Evolutionary conservation across 805 yeast genomes (phyloP).

Genomic region (Ogataea nakhonphanomensis): DNA sequence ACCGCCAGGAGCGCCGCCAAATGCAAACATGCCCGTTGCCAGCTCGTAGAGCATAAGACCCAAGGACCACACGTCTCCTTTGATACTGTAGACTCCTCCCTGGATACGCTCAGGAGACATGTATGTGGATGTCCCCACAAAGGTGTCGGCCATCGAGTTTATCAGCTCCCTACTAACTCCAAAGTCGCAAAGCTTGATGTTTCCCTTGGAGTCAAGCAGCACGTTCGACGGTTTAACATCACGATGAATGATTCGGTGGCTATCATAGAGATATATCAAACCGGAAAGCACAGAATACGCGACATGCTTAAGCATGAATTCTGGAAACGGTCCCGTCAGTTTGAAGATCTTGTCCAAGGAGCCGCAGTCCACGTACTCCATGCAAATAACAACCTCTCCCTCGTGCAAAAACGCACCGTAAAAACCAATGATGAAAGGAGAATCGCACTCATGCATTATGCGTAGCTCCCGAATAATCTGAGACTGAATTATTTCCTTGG

Average conservation of each 20-base stretch:
- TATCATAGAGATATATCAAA: slow-evolving; percentile 71
- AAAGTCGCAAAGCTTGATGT: slow-evolving; percentile 90
- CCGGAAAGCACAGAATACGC: slow-evolving; percentile 78
- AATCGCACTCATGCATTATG: slow-evolving; percentile 86
- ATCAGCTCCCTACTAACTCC: slow-evolving; percentile 92
- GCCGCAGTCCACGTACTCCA: slow-evolving; percentile 96
- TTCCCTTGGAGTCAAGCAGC: slow-evolving; percentile 79
- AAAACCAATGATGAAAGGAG: slow-evolving; percentile 80
- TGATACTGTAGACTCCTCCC: slow-evolving; percentile 90
- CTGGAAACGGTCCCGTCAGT: slow-evolving; percentile 60
- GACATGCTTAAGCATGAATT: slow-evolving; percentile 66
- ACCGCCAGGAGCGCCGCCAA: slow-evolving; percentile 51
- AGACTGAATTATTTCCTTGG: slow-evolving; percentile 69
- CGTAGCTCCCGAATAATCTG: slow-evolving; percentile 87
- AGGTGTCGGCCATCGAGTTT: slow-evolving; percentile 94
- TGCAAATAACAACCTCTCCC: slow-evolving; percentile 79
- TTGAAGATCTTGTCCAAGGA: slow-evolving; percentile 78
- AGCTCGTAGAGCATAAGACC: slow-evolving; percentile 88
- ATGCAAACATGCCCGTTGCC: slow-evolving; percentile 81
- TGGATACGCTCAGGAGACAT: slow-evolving; percentile 98
- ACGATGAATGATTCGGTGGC: slow-evolving; percentile 87
- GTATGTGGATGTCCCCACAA: slow-evolving; percentile 96
- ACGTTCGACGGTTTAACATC: slow-evolving; percentile 97
- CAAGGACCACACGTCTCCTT: slow-evolving; percentile 95
- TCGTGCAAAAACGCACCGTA: slow-evolving; percentile 83